phyloP scores from a whole-genome alignment of 768 basidiomycete species.

The Leccinum longicurvipes region DNA sequence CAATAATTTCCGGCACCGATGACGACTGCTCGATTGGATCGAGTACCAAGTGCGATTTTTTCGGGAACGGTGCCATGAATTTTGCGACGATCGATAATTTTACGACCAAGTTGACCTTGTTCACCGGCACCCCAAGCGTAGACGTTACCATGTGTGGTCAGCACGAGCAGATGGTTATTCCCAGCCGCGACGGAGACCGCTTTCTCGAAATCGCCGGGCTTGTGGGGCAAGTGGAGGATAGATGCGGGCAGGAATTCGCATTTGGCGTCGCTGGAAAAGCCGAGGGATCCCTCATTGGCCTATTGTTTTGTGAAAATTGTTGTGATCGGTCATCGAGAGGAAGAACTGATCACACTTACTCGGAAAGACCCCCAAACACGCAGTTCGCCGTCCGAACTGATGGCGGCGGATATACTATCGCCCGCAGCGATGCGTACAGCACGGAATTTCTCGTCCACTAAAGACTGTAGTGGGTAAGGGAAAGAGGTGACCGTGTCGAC shows the following conservation, averaged over 20 bases:
- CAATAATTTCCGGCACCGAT: conserved; percentile 83
- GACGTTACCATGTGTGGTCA: conserved; percentile 85
- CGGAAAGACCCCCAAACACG: conserved; percentile 90
- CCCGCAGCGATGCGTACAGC: conserved; percentile 82
- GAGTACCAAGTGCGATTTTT: conserved; percentile 70
- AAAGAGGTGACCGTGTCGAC: conserved; percentile 48
- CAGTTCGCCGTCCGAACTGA: conserved; percentile 75
- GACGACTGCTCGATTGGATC: conserved; percentile 59
- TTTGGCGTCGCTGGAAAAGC: conserved; percentile 66
- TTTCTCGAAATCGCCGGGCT: conserved; percentile 64
- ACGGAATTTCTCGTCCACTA: conserved; percentile 78
- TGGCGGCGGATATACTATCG: conserved; percentile 84
- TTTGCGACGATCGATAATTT: conserved; percentile 83
- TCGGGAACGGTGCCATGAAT: conserved; percentile 89
- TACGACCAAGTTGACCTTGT: conserved; percentile 87
- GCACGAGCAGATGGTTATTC: conserved; percentile 83
- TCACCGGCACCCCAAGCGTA: conserved; percentile 91
- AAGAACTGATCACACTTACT: conserved; percentile 43
- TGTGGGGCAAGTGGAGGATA: conserved; percentile 54
- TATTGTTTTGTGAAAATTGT: conserved; percentile 27
- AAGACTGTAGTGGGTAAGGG: conserved; percentile 63
- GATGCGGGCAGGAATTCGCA: conserved; percentile 67
- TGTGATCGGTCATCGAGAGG: background rate
- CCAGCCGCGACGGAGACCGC: conserved; percentile 77
- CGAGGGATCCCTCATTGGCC: conserved; percentile 80